Evolutionary conservation across 306 rosid species (phyloP).

Genomic region (Parietaria judaica): DNA sequence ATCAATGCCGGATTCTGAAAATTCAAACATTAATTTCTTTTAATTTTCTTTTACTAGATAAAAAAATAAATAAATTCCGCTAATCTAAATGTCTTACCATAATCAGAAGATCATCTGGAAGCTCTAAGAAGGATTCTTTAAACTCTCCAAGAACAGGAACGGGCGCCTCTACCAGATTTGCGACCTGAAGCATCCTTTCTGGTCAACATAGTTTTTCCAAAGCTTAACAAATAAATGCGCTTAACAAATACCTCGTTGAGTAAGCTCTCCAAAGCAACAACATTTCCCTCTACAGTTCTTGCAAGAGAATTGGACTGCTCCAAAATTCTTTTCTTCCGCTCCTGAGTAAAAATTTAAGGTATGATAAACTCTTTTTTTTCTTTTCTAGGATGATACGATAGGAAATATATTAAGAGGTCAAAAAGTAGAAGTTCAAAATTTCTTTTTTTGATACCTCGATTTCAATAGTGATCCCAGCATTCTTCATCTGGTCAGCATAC

Average conservation of each 20-base stretch:
- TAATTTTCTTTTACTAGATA: no score
- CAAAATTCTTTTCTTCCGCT: slow-evolving; percentile 50
- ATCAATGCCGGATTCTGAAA: no score
- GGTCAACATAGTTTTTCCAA: background rate
- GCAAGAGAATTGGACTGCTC: slow-evolving; percentile 61
- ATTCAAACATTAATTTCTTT: no score
- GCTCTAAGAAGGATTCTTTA: slow-evolving; percentile 71
- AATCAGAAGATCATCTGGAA: slow-evolving; percentile 87
- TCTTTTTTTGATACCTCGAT: slow-evolving; percentile 47
- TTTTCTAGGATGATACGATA: no score
- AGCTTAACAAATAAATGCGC: no score
- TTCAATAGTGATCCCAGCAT: slow-evolving; percentile 51
- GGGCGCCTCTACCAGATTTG: slow-evolving; percentile 92
- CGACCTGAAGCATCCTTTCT: slow-evolving; percentile 44
- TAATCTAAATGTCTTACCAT: slow-evolving; percentile 50
- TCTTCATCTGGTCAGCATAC: slow-evolving; percentile 44
- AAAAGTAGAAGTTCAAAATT: no score
- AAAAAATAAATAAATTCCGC: no score
- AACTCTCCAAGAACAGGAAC: slow-evolving; percentile 84
- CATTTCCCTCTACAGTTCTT: slow-evolving; percentile 58
- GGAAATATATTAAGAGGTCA: no score
- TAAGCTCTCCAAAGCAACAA: slow-evolving; percentile 53
- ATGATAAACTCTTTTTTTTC: background rate
- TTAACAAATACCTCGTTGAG: slow-evolving; percentile 70
- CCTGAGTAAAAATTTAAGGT: slow-evolving; percentile 33